phyloP scores from a whole-genome alignment of 2,329 filamentous ascomycete species.

The Ophiostoma tasmaniense region DNA sequence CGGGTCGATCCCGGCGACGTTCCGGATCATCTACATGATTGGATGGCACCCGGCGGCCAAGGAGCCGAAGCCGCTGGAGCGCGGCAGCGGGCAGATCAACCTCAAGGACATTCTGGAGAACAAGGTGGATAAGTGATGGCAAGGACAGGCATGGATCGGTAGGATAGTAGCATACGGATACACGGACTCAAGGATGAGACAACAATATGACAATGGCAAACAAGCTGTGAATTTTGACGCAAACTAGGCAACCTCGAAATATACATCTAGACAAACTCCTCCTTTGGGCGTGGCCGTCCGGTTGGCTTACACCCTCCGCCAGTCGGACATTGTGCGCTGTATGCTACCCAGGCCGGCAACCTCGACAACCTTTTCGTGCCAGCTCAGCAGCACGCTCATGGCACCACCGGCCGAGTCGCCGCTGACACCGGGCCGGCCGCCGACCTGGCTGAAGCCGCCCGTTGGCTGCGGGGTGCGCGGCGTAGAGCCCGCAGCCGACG shows the following conservation, averaged over 20 bases:
- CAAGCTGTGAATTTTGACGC: background rate
- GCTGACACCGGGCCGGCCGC: slow-evolving; percentile 41
- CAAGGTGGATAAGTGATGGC: slow-evolving; percentile 27
- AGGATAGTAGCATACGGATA: background rate
- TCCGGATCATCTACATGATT: slow-evolving; percentile 96
- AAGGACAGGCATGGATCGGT: background rate
- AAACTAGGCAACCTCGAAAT: background rate
- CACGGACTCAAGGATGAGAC: background rate
- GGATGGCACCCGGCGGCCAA: slow-evolving; percentile 83
- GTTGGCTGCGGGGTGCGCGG: slow-evolving; percentile 64
- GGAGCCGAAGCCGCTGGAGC: slow-evolving; percentile 69
- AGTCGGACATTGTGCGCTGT: slow-evolving; percentile 91
- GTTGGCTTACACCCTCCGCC: slow-evolving; percentile 67
- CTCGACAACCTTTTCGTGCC: slow-evolving; percentile 98
- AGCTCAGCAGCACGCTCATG: slow-evolving; percentile 95
- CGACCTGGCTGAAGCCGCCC: slow-evolving; percentile 81
- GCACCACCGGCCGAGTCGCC: slow-evolving; percentile 69
- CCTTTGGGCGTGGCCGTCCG: background rate
- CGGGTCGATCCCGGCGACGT: slow-evolving; percentile 76
- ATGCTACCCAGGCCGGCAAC: slow-evolving; percentile 86
- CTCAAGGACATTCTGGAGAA: slow-evolving; percentile 68
- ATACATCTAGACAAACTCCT: background rate
- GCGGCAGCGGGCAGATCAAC: slow-evolving; percentile 80
- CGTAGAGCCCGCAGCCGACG: slow-evolving; percentile 25
- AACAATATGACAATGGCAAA: background rate